phyloP scores from a whole-genome alignment of 352 stramenopile genomes.

The Aphanomyces invadans region DNA sequence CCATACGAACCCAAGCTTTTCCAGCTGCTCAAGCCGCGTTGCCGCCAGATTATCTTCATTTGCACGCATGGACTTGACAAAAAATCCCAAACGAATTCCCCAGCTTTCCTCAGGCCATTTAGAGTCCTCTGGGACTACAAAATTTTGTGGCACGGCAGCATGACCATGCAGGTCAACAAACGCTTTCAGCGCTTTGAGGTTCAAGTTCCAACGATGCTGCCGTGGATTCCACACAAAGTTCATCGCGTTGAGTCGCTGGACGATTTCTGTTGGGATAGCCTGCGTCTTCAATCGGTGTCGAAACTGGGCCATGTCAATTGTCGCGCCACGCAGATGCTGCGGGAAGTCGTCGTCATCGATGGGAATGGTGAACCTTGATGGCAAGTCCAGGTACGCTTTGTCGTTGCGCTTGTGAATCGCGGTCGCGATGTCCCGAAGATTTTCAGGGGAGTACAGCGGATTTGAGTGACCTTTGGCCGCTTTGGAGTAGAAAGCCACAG shows the following conservation, averaged over 20 bases:
- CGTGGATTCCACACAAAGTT: constrained; percentile 48
- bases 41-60: neutral
- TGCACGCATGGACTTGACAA: neutral
- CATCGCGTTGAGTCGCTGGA: constrained; percentile 39
- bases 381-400: neutral
- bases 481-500: neutral
- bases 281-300: neutral
- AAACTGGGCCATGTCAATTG: neutral
- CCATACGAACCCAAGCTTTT: constrained; percentile 15
- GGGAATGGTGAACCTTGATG: neutral
- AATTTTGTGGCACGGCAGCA: neutral
- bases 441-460: neutral
- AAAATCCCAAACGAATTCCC: neutral
- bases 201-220: constrained; percentile 39
- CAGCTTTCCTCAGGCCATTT: neutral
- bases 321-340: neutral
- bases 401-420: neutral
- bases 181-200: constrained; percentile 21
- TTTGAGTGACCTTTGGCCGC: neutral
- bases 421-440: neutral
- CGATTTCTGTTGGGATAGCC: constrained; percentile 39
- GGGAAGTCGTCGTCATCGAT: neutral
- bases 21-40: neutral
- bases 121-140: neutral
- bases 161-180: neutral